Evolutionary conservation across 2,329 filamentous ascomycete genomes (phyloP).

Genomic region (Aspergillus brasiliensis): DNA sequence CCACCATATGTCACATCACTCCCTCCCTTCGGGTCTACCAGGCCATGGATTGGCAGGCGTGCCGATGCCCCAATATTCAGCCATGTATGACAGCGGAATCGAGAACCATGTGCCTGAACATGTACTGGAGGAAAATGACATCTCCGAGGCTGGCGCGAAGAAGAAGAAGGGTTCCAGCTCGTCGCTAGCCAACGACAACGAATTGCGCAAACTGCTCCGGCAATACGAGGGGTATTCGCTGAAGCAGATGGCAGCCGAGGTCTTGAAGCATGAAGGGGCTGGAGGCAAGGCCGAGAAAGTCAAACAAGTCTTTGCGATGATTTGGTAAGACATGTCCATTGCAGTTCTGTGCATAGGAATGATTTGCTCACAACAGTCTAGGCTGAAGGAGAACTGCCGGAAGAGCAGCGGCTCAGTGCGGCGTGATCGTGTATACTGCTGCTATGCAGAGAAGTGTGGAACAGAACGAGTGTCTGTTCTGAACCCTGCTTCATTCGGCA

Average conservation of each 20-base stretch:
- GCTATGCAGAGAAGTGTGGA: constrained; percentile 90
- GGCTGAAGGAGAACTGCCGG: constrained; percentile 51
- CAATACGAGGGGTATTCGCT: constrained; percentile 50
- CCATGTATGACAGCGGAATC: constrained; percentile 45
- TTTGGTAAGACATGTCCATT: constrained; percentile 45
- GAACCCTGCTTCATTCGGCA: constrained; percentile 96
- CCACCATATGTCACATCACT: constrained; percentile 40
- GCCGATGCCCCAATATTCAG: constrained; percentile 39
- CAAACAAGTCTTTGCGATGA: constrained; percentile 56
- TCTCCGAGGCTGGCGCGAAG: constrained; percentile 45
- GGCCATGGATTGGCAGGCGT: constrained; percentile 35
- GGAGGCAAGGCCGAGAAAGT: constrained; percentile 55
- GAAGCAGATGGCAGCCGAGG: constrained; percentile 52
- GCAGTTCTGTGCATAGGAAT: background rate
- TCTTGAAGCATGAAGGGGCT: constrained; percentile 52
- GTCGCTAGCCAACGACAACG: constrained; percentile 53
- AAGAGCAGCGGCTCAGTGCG: constrained; percentile 70
- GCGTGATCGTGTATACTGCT: constrained; percentile 88
- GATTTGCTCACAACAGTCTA: constrained; percentile 25
- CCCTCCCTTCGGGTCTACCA: constrained; percentile 38
- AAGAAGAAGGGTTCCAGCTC: constrained; percentile 52
- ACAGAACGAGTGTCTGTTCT: constrained; percentile 91
- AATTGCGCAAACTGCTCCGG: constrained; percentile 49
- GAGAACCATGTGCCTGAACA: constrained; percentile 47
- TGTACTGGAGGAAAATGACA: constrained; percentile 44